Evolutionary conservation across 176 grass and related monocot species (phyloP).

Genomic region (Hordeum marinum): DNA sequence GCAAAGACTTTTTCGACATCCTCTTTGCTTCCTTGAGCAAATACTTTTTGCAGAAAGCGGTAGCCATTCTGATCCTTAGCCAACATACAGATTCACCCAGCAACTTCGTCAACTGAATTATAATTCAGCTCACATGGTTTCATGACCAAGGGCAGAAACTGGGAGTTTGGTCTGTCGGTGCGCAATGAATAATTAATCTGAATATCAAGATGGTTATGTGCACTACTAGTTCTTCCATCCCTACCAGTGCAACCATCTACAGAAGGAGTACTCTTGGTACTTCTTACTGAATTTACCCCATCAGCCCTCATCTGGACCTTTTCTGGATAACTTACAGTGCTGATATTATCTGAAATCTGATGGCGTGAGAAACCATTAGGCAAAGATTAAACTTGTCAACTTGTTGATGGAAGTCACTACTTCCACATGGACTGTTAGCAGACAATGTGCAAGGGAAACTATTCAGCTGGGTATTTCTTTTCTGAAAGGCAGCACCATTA

Average conservation of each 20-base stretch:
- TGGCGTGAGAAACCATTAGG: conserved; percentile 1
- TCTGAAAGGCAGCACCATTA: conserved; percentile 20
- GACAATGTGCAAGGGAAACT: conserved; percentile 25
- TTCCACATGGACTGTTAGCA: conserved; percentile 30
- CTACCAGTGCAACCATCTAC: conserved; percentile 21
- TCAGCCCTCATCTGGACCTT: conserved; percentile 25
- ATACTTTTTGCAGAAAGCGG: conserved; percentile 56
- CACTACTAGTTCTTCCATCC: conserved; percentile 6
- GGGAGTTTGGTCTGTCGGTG: conserved; percentile 5
- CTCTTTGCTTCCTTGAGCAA: conserved; percentile 51
- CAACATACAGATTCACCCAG: conserved; percentile 48
- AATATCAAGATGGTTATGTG: conserved; percentile 1
- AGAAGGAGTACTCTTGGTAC: conserved; percentile 20
- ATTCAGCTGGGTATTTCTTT: conserved; percentile 17
- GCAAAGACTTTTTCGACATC: conserved; percentile 54
- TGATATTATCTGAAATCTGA: conserved; percentile 15
- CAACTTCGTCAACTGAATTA: conserved; percentile 40
- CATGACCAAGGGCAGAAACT: conserved; percentile 2
- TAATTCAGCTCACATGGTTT: conserved; percentile 15
- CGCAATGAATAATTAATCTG: conserved; percentile 8
- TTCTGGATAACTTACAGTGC: conserved; percentile 14
- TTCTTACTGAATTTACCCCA: conserved; percentile 17
- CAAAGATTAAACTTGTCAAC: conserved; percentile 12
- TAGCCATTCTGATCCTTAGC: conserved; percentile 69
- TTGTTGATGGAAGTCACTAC: conserved; percentile 9